phyloP scores from a whole-genome alignment of 148 eudicot genomes.

The Vaccinium darrowii region DNA sequence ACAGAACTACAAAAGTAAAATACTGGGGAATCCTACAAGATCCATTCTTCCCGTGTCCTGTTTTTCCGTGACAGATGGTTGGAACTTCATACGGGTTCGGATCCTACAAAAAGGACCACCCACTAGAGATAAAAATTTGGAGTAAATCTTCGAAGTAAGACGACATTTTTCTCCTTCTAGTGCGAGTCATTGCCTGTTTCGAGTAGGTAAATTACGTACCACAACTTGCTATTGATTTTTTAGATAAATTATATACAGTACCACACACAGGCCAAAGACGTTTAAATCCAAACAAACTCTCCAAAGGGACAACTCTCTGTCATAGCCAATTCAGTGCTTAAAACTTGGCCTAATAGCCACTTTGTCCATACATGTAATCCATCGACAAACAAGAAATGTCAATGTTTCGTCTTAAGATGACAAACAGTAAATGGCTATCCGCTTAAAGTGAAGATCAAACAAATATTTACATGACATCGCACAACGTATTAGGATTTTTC shows the following conservation, averaged over 20 bases:
- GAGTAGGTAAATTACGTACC: neutral
- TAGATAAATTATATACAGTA: neutral
- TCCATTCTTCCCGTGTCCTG: neutral
- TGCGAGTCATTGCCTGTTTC: neutral
- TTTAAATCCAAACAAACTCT: neutral
- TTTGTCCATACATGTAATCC: neutral
- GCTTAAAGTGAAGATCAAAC: neutral
- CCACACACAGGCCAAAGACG: conserved; percentile 1
- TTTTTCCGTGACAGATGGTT: neutral
- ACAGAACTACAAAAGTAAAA: neutral
- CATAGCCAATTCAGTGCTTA: conserved; percentile 1
- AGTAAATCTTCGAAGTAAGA: neutral
- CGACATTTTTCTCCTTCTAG: neutral
- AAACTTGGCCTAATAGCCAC: too few relatives aligned
- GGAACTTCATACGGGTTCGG: neutral
- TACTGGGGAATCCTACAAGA: neutral
- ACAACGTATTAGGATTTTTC: too few relatives aligned
- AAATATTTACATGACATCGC: neutral
- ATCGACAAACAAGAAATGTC: neutral
- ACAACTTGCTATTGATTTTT: neutral
- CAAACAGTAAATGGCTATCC: neutral
- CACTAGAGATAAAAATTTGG: neutral
- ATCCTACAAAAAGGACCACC: neutral
- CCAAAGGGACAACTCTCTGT: neutral
- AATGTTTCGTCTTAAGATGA: neutral